A percentile compares a stretch with the other conserved stretches of the same genome.
Evolutionary conservation across 768 basidiomycete species (phyloP).

Genomic region (Gloeostereum incarnatum): DNA sequence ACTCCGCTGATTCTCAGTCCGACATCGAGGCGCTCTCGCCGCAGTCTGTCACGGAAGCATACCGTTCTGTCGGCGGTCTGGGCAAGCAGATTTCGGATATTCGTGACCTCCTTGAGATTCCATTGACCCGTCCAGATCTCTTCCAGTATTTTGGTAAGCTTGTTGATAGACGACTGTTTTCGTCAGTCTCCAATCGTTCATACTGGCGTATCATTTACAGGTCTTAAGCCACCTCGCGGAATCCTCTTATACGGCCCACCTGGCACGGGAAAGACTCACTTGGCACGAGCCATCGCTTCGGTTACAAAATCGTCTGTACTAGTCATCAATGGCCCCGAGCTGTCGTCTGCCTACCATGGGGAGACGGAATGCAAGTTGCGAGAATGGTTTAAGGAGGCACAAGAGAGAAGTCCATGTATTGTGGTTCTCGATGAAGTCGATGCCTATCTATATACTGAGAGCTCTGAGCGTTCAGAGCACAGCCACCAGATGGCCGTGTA

Average conservation of each 20-base stretch:
- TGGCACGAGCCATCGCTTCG: slow-evolving; percentile 88
- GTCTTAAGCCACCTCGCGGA: slow-evolving; percentile 93
- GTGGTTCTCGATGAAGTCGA: slow-evolving; percentile 96
- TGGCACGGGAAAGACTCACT: slow-evolving; percentile 95
- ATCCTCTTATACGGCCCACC: slow-evolving; percentile 93
- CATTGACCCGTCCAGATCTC: slow-evolving; percentile 72
- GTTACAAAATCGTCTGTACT: slow-evolving; percentile 85
- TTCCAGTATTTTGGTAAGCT: slow-evolving; percentile 64
- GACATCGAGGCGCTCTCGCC: slow-evolving; percentile 40
- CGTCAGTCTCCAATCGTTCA: too few relatives aligned
- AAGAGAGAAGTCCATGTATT: slow-evolving; percentile 77
- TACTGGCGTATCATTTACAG: slow-evolving; percentile 19
- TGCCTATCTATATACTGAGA: too few relatives aligned
- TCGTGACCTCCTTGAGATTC: slow-evolving; percentile 77
- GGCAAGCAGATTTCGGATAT: slow-evolving; percentile 83
- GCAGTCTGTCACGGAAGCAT: slow-evolving; percentile 42
- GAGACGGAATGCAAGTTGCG: slow-evolving; percentile 91
- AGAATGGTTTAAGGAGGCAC: slow-evolving; percentile 83
- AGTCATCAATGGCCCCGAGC: slow-evolving; percentile 90
- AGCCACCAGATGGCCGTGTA: too few relatives aligned
- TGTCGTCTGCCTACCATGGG: slow-evolving; percentile 93
- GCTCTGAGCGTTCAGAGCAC: too few relatives aligned
- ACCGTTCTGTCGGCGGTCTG: slow-evolving; percentile 80
- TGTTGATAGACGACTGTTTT: neutral
- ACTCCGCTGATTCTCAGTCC: slow-evolving; percentile 20